Evolutionary conservation across 2,329 filamentous ascomycete species (phyloP).

Genomic region (Aspergillus spinulosporus): DNA sequence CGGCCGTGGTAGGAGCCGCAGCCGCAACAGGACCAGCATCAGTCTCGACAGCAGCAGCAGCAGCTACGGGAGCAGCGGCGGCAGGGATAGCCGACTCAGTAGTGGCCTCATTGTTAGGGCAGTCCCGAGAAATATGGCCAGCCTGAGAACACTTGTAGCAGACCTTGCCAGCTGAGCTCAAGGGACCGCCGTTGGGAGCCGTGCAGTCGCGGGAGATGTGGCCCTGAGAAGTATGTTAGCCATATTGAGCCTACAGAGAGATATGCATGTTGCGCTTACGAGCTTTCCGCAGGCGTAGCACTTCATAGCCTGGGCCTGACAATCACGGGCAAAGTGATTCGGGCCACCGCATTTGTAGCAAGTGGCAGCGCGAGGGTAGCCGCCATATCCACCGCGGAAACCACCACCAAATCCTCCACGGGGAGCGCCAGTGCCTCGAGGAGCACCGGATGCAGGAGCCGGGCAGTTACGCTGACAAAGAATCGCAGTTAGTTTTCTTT

Average conservation of each 20-base stretch:
- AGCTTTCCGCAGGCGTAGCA: conserved; percentile 97
- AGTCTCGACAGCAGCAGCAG: conserved; percentile 43
- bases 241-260: neutral
- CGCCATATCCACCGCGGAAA: conserved; percentile 71
- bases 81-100: conserved; percentile 36
- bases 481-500: conserved; percentile 8
- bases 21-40: conserved; percentile 35
- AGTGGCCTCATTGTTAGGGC: conserved; percentile 69
- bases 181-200: conserved; percentile 89
- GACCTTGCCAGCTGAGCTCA: conserved; percentile 96
- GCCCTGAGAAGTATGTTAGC: conserved; percentile 47
- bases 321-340: conserved; percentile 98
- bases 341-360: conserved; percentile 77
- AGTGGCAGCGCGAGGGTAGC: conserved; percentile 57
- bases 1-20: conserved; percentile 45
- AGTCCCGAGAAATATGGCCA: conserved; percentile 94
- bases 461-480: conserved; percentile 72
- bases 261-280: conserved; percentile 31
- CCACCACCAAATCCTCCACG: conserved; percentile 65
- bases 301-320: conserved; percentile 98
- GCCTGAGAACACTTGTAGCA: conserved; percentile 97
- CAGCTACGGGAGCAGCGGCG: conserved; percentile 24
- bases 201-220: conserved; percentile 96
- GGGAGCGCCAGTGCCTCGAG: conserved; percentile 63
- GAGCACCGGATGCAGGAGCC: conserved; percentile 65